Evolutionary conservation across 345 rosid genomes (phyloP).

Genomic region (Zanthoxylum bungeanum): DNA sequence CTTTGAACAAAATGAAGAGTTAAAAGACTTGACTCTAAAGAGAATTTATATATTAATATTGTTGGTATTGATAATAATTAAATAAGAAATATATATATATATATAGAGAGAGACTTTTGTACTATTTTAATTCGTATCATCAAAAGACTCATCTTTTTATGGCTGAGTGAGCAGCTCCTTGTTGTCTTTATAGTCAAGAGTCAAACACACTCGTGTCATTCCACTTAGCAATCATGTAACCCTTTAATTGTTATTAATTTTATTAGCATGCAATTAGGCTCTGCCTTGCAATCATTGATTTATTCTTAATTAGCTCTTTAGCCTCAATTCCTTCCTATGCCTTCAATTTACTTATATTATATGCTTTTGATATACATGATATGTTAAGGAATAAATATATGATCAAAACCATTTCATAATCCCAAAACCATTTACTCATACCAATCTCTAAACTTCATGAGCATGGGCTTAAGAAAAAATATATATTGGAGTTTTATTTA

Average conservation of each 20-base stretch:
- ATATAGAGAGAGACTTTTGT: too few species aligned
- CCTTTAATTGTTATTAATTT: background rate
- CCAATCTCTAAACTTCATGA: too few species aligned
- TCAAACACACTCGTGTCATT: constrained; percentile 40
- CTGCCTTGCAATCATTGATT: background rate
- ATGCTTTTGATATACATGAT: too few species aligned
- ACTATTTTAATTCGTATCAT: background rate
- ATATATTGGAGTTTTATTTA: too few species aligned
- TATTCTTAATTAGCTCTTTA: background rate
- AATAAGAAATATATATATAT: background rate
- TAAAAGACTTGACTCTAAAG: background rate
- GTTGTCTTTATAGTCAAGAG: constrained; percentile 27
- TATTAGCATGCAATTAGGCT: background rate
- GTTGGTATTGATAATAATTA: background rate
- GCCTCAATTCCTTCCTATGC: too few species aligned
- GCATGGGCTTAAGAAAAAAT: too few species aligned
- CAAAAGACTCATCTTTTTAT: constrained; percentile 11
- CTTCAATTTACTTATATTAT: too few species aligned
- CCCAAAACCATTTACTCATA: too few species aligned
- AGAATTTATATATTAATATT: background rate
- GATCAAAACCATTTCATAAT: too few species aligned
- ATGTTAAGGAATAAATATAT: too few species aligned
- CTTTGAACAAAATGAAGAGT: constrained; percentile 43
- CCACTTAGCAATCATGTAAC: background rate
- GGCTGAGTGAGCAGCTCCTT: background rate